These are phyloP conservation scores for Ophiosphaerella korrae DNA, from an alignment of 2,329 filamentous ascomycete genomes.

Conservation along the genomic window DNA sequence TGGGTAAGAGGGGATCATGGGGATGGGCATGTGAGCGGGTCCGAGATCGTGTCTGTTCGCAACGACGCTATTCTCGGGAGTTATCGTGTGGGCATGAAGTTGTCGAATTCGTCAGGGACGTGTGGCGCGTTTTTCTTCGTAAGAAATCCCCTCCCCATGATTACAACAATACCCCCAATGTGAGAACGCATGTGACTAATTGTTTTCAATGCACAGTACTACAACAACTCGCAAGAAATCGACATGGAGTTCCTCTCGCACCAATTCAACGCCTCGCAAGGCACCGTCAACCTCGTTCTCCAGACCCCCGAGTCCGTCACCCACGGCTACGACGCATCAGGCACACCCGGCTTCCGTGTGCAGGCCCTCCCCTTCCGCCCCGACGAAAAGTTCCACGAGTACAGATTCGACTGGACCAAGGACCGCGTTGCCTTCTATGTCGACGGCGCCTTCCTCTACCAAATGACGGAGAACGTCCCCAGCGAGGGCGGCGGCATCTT, in stretches of 20 bases:
- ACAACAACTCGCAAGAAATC: constrained; percentile 79
- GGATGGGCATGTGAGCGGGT: constrained; percentile 62
- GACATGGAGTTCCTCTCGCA: constrained; percentile 79
- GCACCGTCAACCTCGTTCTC: constrained; percentile 74
- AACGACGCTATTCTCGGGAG: constrained; percentile 71
- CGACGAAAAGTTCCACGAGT: constrained; percentile 71
- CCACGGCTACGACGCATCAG: constrained; percentile 66
- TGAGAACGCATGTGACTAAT: neutral
- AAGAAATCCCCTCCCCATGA: constrained; percentile 7
- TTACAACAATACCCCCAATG: no score
- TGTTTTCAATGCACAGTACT: constrained; percentile 60
- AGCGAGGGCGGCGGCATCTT: constrained; percentile 67
- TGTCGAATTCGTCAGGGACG: constrained; percentile 66
- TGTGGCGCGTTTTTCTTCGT: constrained; percentile 84
- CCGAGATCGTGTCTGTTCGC: constrained; percentile 67
- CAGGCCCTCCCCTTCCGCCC: constrained; percentile 70
- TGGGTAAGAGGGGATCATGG: constrained; percentile 44
- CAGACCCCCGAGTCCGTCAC: constrained; percentile 67
- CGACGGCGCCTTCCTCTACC: constrained; percentile 63
- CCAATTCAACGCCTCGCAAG: constrained; percentile 64
- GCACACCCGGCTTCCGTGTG: constrained; percentile 63
- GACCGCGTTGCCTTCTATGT: constrained; percentile 70
- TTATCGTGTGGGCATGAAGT: constrained; percentile 70
- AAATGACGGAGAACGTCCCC: constrained; percentile 64
- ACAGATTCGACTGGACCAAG: constrained; percentile 75